Percentiles rank a stretch among this genome's conserved stretches.
phyloP scores from a whole-genome alignment of 2,329 filamentous ascomycete genomes.

The Elsinoe perseae region DNA sequence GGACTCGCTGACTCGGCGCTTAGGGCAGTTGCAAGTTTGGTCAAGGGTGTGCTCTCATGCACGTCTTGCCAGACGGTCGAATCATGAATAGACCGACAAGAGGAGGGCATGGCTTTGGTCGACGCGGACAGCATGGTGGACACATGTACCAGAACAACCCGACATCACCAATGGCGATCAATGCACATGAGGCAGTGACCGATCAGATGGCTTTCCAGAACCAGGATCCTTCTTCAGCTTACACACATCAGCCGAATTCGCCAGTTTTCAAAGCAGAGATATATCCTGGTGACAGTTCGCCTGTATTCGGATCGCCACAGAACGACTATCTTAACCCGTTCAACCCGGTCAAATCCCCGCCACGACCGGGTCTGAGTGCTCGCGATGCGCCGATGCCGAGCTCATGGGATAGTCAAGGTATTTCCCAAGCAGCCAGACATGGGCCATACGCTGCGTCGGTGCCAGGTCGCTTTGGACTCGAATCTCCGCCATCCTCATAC shows the following conservation, averaged over 20 bases:
- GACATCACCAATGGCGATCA: slow-evolving; percentile 28
- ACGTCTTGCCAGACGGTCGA: slow-evolving; percentile 87
- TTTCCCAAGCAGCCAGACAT: slow-evolving; percentile 83
- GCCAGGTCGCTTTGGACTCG: slow-evolving; percentile 82
- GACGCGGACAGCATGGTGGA: slow-evolving; percentile 15
- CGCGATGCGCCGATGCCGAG: slow-evolving; percentile 87
- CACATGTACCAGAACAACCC: slow-evolving; percentile 14
- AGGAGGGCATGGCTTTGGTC: slow-evolving; percentile 18
- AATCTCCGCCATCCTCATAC: slow-evolving; percentile 64
- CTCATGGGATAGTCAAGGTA: slow-evolving; percentile 92
- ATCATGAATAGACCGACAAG: slow-evolving; percentile 66
- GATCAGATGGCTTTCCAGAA: not conserved
- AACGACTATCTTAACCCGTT: slow-evolving; percentile 59
- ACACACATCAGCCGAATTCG: slow-evolving; percentile 12
- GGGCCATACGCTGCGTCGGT: slow-evolving; percentile 89
- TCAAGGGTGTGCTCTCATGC: slow-evolving; percentile 92
- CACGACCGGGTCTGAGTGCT: slow-evolving; percentile 62
- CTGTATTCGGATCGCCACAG: slow-evolving; percentile 71
- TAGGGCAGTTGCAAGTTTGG: slow-evolving; percentile 99
- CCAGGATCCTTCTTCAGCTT: slow-evolving; percentile 3
- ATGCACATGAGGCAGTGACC: slow-evolving; percentile 23
- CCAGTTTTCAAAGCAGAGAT: slow-evolving; percentile 12
- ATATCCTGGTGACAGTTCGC: slow-evolving; percentile 4
- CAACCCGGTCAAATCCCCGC: slow-evolving; percentile 62
- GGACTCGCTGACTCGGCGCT: slow-evolving; percentile 23